Conservation (phyloP, 1,284 basidiomycete genomes). For the Ganoderma multipileum region DNA sequence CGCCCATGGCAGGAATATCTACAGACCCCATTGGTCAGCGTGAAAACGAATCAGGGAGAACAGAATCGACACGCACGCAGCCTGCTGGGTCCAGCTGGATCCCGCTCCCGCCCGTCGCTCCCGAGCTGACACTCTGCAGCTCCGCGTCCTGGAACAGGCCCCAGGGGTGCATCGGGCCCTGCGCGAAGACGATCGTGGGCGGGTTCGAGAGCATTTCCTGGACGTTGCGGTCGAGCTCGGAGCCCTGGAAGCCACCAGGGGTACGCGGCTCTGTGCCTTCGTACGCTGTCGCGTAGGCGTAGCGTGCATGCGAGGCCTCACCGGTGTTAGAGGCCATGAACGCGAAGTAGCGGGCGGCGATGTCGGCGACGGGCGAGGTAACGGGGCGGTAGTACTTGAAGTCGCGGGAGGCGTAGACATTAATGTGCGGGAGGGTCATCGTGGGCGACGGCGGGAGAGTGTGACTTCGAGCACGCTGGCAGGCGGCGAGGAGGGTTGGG, state of each 20-base stretch:
- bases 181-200: conserved; percentile 1
- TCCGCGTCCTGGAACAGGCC: conserved; percentile 8
- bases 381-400: conserved; percentile 5
- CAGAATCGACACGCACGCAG: not conserved
- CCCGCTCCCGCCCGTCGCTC: not conserved
- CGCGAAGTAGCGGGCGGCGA: conserved; percentile 1
- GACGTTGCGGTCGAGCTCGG: conserved; percentile 1
- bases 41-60: no score
- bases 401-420: conserved; percentile 5
- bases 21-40: not conserved
- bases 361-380: conserved; percentile 5
- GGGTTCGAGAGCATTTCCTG: conserved; percentile 1
- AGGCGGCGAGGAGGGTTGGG: not conserved
- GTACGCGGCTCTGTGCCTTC: not conserved
- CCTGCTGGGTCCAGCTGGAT: conserved; percentile 1
- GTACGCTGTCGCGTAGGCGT: not conserved
- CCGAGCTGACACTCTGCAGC: conserved; percentile 4
- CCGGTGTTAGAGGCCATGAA: conserved; percentile 1
- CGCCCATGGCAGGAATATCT: conserved; percentile 7
- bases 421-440: conserved; percentile 1
- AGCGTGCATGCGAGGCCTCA: conserved; percentile 2
- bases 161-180: conserved; percentile 9
- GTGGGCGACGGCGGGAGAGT: not conserved
- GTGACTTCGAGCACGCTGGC: not conserved
- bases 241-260: conserved; percentile 3